Percentiles rank a stretch among this genome's conserved stretches.
These are phyloP conservation scores for Pythium rhizo-oryzae DNA, from an alignment of 352 stramenopile genomes.

Conservation along the genomic window DNA sequence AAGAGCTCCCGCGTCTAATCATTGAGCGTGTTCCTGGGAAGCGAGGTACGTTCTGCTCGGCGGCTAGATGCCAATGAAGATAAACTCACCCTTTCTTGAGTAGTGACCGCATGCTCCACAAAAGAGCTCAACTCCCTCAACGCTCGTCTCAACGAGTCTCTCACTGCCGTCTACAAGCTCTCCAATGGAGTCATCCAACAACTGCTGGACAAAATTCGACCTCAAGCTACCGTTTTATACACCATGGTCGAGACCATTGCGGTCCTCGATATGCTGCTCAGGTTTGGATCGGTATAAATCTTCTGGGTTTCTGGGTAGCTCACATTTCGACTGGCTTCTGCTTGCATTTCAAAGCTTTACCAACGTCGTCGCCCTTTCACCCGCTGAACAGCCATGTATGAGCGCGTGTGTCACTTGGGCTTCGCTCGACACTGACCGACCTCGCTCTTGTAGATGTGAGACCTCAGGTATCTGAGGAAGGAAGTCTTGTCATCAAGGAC, in stretches of 20 bases:
- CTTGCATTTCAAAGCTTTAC: slow-evolving; percentile 67
- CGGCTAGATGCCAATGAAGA: background rate
- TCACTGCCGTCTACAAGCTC: slow-evolving; percentile 87
- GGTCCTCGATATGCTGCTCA: slow-evolving; percentile 92
- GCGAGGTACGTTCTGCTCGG: slow-evolving; percentile 40
- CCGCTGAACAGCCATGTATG: slow-evolving; percentile 74
- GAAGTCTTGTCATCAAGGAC: slow-evolving; percentile 81
- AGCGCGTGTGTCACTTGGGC: background rate
- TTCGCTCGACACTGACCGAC: background rate
- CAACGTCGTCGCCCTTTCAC: slow-evolving; percentile 82
- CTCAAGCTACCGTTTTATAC: slow-evolving; percentile 76
- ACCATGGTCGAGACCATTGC: slow-evolving; percentile 88
- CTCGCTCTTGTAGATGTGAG: slow-evolving; percentile 52
- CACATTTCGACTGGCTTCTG: background rate
- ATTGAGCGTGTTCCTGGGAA: slow-evolving; percentile 69
- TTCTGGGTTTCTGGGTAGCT: background rate
- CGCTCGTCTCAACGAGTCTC: slow-evolving; percentile 74
- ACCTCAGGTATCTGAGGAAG: slow-evolving; percentile 65
- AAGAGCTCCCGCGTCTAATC: slow-evolving; percentile 56
- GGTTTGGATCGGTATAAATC: slow-evolving; percentile 33
- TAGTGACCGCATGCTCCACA: slow-evolving; percentile 88
- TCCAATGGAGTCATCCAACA: slow-evolving; percentile 88
- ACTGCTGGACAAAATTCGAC: slow-evolving; percentile 79
- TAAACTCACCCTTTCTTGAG: background rate
- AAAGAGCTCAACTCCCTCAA: slow-evolving; percentile 88